Evolutionary conservation across 495 filamentous ascomycete genomes (phyloP).

Genomic region (Aspergillus steynii): DNA sequence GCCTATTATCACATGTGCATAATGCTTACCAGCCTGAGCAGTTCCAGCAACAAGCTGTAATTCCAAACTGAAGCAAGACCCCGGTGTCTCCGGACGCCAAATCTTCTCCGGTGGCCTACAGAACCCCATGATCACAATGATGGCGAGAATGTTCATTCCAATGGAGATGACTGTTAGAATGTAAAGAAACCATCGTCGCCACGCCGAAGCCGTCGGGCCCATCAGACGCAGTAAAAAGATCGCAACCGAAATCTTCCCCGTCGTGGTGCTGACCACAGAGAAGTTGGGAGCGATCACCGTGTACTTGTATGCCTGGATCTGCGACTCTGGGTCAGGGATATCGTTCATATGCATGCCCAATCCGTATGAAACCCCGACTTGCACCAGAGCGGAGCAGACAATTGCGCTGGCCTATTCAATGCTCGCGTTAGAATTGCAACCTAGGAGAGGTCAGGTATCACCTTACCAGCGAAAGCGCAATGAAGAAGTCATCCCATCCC

Average conservation of each 20-base stretch:
- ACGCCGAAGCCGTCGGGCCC: constrained; percentile 3
- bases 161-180: constrained; percentile 10
- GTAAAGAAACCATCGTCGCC: constrained; percentile 14
- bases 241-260: constrained; percentile 14
- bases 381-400: constrained; percentile 12
- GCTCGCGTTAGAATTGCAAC: background rate
- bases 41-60: constrained; percentile 11
- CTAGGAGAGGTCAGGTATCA: background rate
- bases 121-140: constrained; percentile 15
- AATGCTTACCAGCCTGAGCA: constrained; percentile 10
- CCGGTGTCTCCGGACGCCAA: constrained; percentile 9
- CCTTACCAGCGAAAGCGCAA: constrained; percentile 14
- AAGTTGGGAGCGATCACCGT: constrained; percentile 17
- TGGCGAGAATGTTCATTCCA: constrained; percentile 9
- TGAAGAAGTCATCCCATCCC: constrained; percentile 19
- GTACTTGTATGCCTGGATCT: constrained; percentile 13
- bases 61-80: constrained; percentile 8
- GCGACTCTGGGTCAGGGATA: constrained; percentile 2
- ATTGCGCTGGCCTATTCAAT: constrained; percentile 10
- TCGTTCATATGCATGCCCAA: constrained; percentile 10
- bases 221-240: constrained; percentile 17
- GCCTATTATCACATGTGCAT: no score
- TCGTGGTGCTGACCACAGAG: constrained; percentile 17
- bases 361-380: constrained; percentile 14
- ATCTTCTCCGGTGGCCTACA: constrained; percentile 14